Evolutionary conservation across 2,329 filamentous ascomycete species (phyloP).

Genomic region (Diplodia sapinea): DNA sequence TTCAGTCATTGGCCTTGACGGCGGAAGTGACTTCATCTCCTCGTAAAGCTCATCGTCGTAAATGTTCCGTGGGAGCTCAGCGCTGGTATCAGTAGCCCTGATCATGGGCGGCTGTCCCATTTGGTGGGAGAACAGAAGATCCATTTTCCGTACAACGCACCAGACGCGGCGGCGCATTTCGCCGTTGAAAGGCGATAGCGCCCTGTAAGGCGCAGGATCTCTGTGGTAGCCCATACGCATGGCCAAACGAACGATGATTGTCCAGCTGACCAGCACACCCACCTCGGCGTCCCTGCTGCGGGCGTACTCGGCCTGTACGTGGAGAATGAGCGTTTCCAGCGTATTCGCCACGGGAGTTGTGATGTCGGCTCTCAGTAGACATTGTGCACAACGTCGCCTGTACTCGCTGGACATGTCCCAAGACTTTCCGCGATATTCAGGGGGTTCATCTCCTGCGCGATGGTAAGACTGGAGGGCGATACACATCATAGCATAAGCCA

Average conservation of each 20-base stretch:
- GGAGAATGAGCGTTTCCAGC: slow-evolving; percentile 78
- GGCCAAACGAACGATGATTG: slow-evolving; percentile 65
- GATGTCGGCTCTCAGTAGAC: slow-evolving; percentile 76
- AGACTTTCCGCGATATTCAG: slow-evolving; percentile 74
- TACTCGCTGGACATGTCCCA: slow-evolving; percentile 61
- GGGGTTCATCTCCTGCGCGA: slow-evolving; percentile 78
- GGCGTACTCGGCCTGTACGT: slow-evolving; percentile 76
- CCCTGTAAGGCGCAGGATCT: slow-evolving; percentile 75
- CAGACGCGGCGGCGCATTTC: slow-evolving; percentile 70
- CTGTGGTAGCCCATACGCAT: slow-evolving; percentile 81
- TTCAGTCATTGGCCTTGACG: slow-evolving; percentile 69
- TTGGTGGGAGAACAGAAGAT: slow-evolving; percentile 79
- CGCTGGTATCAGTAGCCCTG: slow-evolving; percentile 75
- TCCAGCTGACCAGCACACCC: slow-evolving; percentile 65
- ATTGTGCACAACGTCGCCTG: slow-evolving; percentile 76
- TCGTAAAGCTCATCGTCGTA: slow-evolving; percentile 81
- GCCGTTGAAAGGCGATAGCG: slow-evolving; percentile 73
- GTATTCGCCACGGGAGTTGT: slow-evolving; percentile 76
- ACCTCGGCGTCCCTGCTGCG: slow-evolving; percentile 75
- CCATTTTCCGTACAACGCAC: slow-evolving; percentile 74
- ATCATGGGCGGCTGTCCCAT: slow-evolving; percentile 69
- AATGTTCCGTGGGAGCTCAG: slow-evolving; percentile 75
- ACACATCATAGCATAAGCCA: slow-evolving; percentile 77
- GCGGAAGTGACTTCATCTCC: slow-evolving; percentile 69
- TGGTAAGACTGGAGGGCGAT: slow-evolving; percentile 80